Evolutionary conservation across 768 basidiomycete genomes (phyloP).

Genomic region (Ramaria rubella): DNA sequence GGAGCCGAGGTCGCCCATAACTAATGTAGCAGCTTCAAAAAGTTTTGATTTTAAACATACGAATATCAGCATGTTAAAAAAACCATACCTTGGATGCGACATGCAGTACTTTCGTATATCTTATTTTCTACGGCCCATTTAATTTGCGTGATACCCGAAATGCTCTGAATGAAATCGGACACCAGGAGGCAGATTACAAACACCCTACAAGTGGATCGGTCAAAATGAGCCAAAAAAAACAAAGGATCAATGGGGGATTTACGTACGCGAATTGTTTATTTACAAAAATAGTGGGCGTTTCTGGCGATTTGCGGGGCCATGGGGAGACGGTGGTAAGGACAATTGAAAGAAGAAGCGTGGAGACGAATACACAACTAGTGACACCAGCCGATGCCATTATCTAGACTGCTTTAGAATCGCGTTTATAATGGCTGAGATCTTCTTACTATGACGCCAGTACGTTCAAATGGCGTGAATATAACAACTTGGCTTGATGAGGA

Average conservation of each 20-base stretch:
- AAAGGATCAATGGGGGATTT: neutral
- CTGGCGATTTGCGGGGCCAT: neutral
- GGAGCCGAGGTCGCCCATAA: constrained; percentile 7
- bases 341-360: constrained; percentile 8
- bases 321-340: neutral
- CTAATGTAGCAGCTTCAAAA: neutral
- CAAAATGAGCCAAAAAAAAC: neutral
- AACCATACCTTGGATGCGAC: constrained; percentile 8
- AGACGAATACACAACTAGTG: constrained; percentile 6
- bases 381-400: constrained; percentile 8
- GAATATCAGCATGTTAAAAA: neutral
- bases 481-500: too few relatives aligned
- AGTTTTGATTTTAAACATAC: too few relatives aligned
- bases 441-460: too few relatives aligned
- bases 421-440: too few relatives aligned
- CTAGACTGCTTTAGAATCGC: too few relatives aligned
- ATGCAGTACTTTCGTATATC: constrained; percentile 5
- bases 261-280: constrained; percentile 8
- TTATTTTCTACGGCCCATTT: constrained; percentile 9
- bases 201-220: neutral
- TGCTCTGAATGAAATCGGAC: constrained; percentile 11
- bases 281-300: neutral
- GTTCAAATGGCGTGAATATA: too few relatives aligned
- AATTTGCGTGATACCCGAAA: constrained; percentile 10
- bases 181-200: constrained; percentile 11